Percentiles rank a stretch among this genome's conserved stretches.
These are phyloP conservation scores for Colletotrichum sp. DNA, from an alignment of 2,329 filamentous ascomycete genomes.

Conservation along the genomic window DNA sequence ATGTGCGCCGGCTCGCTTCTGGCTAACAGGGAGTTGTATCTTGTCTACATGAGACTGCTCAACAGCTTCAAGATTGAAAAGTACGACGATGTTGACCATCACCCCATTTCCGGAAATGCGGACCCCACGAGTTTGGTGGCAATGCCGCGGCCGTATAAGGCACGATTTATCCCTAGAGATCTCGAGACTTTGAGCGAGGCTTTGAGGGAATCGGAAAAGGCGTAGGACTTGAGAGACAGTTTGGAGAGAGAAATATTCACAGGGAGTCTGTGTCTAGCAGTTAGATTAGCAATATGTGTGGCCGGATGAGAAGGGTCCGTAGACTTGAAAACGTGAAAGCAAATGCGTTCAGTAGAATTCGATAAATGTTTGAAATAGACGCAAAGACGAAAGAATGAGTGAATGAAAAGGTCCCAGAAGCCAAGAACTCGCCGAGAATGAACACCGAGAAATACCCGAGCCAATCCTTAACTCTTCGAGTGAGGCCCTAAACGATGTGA, in stretches of 20 bases:
- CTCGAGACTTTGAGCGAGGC: background rate
- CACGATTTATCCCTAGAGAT: slow-evolving; percentile 59
- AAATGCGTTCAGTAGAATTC: background rate
- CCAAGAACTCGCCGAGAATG: background rate
- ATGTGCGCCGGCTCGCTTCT: slow-evolving; percentile 71
- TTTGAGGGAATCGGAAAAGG: background rate
- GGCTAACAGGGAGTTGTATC: slow-evolving; percentile 69
- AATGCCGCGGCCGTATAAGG: slow-evolving; percentile 62
- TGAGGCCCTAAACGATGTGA: background rate
- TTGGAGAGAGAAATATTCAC: background rate
- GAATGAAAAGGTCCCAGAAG: fast-evolving
- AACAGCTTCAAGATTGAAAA: slow-evolving; percentile 65
- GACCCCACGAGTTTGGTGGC: slow-evolving; percentile 68
- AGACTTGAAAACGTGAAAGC: background rate
- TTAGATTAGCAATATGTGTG: background rate
- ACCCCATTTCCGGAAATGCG: slow-evolving; percentile 63
- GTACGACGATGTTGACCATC: slow-evolving; percentile 58
- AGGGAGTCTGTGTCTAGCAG: background rate
- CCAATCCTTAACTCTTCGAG: too few relatives aligned
- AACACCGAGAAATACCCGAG: background rate
- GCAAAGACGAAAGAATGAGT: too few relatives aligned
- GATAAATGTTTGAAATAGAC: too few relatives aligned
- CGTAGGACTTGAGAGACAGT: background rate
- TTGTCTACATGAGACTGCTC: slow-evolving; percentile 66
- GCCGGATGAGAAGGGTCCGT: background rate